Base-by-base conservation (phyloP, 2,329 filamentous ascomycete species). In the Aspergillus amoenus region DNA sequence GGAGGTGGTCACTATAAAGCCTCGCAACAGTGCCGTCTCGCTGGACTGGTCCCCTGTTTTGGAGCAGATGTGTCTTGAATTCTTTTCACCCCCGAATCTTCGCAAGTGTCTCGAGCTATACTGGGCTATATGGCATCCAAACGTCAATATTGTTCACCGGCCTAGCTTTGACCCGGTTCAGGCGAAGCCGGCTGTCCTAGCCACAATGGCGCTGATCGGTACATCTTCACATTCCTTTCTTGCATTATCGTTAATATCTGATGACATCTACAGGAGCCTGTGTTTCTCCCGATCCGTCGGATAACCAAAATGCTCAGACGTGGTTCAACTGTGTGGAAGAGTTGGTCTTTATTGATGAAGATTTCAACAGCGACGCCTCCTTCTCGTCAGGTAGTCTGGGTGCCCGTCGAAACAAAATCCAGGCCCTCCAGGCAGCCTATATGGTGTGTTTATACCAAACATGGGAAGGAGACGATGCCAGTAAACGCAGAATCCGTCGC, bases 311-410 rank as follows among this genome's bases (percentile, higher is more conserved):
- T n/a, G 71, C 70, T 1, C 66, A 60, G 18, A 60, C 66, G 34
- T 76, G 73, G 73, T 70, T 73, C 58, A 71, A 75, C 58, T 71
- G 68, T 40, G 73, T 75, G 5, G 74, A 76, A 51, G 73, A 72
- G 57, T 70, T 75, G 59, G 70, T 71, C 5, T 76, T 76, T 47
- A 68, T 65, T 17, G 72, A 75, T 22, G 69, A 72, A 15, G 68
- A 72, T 53, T 72, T 75, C 40, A 73, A 71, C 59, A 67, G 64
- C 15, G 67, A 73, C 27, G 13, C 39, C 17, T 34, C 30, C 17
- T 37, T 48, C n/a, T 48, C 46, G 1, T 39, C 46, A 9, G 30
- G n/a, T 7, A 48, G 11, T 7, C 15, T 48, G 3, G 2, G 30
- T n/a, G 17, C 9, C 3, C 30, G 66, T 47, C 57, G 63, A 15